Base-by-base conservation (phyloP, 805 yeast genomes). In the Kodamaea kakaduensis region DNA sequence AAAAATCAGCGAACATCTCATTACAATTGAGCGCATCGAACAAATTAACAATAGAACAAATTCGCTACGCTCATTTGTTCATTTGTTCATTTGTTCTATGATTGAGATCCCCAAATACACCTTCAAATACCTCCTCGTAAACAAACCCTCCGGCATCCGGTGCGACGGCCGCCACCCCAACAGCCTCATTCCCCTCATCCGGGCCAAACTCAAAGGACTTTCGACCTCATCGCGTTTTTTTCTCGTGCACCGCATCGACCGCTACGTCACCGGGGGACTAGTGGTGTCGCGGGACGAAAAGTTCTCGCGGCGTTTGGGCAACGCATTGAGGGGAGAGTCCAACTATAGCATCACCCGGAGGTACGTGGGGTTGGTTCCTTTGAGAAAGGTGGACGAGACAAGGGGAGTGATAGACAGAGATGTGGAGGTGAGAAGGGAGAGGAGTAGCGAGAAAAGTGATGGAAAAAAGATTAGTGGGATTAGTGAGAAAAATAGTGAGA, bases 191-290 rank as follows among this genome's bases (percentile, higher is more conserved):
- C 49, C 50, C 1, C 49, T 26, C 9, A 15, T 50, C n/a, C 38
- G 43, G 4, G 32, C 34, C 10, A 22, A 31, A 6, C 41, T 46
- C 30, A 43, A 46, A 25, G 12, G 18, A 12, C 27, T 36, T 17
- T 35, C 31, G 20, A 26, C 17, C 8, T 12, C 32, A 12, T 42
- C n/a, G 38, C 35, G 31, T 15, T 44, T 48, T 29, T 35, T 44
- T 16, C 32, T 51, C 16, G 44, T 49, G 3, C 55, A 50, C 28
- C 35, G 59, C 20, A 34, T 54, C 13, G 58, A 54, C 34, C 37
- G 44, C 37, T 50, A 36, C 39, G 57, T 52, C 9, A 48, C 52
- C 8, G 59, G 59, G 3, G 59, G 56, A 3, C 25, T 52, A 30
- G 21, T 48, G 8, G 44, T 54, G 9, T 43, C 51, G 5, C 26